phyloP scores from a whole-genome alignment of 805 yeast genomes.

The Candida patagonica region DNA sequence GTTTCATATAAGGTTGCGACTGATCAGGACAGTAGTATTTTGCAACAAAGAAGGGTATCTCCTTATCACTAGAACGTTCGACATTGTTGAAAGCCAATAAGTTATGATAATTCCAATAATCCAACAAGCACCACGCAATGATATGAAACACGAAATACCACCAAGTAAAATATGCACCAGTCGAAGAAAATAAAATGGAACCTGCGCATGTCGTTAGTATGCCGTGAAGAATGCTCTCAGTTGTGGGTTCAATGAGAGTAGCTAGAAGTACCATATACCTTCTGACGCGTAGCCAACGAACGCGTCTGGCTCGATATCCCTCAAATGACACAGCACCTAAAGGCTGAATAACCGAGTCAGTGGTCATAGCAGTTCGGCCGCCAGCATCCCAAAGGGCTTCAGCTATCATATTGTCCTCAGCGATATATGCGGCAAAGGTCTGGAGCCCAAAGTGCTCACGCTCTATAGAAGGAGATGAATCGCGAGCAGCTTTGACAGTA shows the following conservation, averaged over 20 bases:
- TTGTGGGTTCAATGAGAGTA: constrained; percentile 76
- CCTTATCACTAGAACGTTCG: constrained; percentile 15
- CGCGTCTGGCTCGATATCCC: constrained; percentile 60
- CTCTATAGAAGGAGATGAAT: neutral
- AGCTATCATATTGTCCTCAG: constrained; percentile 90
- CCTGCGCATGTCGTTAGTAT: constrained; percentile 53
- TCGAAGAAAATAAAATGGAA: constrained; percentile 35
- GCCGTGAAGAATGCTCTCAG: constrained; percentile 67
- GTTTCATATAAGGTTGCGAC: neutral
- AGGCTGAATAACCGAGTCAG: constrained; percentile 76
- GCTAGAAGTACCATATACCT: constrained; percentile 83
- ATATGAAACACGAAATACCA: constrained; percentile 44
- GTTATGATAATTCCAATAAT: constrained; percentile 47
- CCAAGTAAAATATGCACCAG: constrained; percentile 11
- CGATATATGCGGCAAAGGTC: constrained; percentile 71
- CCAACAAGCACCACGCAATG: constrained; percentile 54
- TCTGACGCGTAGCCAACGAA: constrained; percentile 79
- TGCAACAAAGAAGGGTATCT: constrained; percentile 22
- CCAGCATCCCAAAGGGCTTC: constrained; percentile 66
- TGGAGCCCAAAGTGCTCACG: constrained; percentile 40
- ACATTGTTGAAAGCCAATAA: constrained; percentile 28
- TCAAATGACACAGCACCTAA: constrained; percentile 31
- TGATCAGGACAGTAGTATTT: constrained; percentile 20
- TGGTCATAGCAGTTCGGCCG: constrained; percentile 69
- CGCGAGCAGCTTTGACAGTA: constrained; percentile 17